Base-by-base conservation (phyloP, 768 basidiomycete species). In the Boletellus ananiceps region DNA sequence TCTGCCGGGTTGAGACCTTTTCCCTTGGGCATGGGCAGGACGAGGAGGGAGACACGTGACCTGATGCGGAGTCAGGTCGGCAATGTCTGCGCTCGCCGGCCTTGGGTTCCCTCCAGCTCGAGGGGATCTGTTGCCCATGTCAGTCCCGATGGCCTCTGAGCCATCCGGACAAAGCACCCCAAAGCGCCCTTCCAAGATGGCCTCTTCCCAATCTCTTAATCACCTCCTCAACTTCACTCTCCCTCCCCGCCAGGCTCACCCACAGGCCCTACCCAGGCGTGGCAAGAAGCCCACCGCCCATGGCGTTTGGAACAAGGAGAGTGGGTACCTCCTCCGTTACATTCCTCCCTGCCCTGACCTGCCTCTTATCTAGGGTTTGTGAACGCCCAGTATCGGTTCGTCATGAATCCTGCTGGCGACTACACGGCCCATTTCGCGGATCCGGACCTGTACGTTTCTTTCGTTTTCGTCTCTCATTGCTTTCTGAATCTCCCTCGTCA, bases 381-480 rank as follows among this genome's bases (percentile, higher is more conserved):
- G 58, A 96, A 98, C 69, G 93, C 94, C 8, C 92, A 94, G 65
- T 96, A 94, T 71, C 80, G 93, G 50, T 98, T 97, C 67, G 81
- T 98, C 36, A 86, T 97, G 85, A 90, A 92, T 60, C 95, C 95
- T 2, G 82, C 76, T 35, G 88, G 90, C n/a, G 78, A 83, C 57
- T 94, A 96, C 64, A 91, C 93, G 15, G 94, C 88, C 6, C 93
- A 96, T 68, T 94, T 97, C 64, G 93, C 92, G 36, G 94, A 97
- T 68, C 93, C 96, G 31, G 96, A 99, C 69, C 94, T 98, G 88
- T 88, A 68, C 62, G 89, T 74, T 54, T 39, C 52, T 40, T 46
- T 7, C 8, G 9, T 38, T 16, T 34, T 25, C n/a, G 16, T 41
- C 11, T 37, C 18, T n/a, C 23, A 6, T 21, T 18, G 37, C 39